Percentiles rank a stretch among this genome's conserved stretches.
phyloP scores from a whole-genome alignment of 83 land plant species.

The Picea mariana region DNA sequence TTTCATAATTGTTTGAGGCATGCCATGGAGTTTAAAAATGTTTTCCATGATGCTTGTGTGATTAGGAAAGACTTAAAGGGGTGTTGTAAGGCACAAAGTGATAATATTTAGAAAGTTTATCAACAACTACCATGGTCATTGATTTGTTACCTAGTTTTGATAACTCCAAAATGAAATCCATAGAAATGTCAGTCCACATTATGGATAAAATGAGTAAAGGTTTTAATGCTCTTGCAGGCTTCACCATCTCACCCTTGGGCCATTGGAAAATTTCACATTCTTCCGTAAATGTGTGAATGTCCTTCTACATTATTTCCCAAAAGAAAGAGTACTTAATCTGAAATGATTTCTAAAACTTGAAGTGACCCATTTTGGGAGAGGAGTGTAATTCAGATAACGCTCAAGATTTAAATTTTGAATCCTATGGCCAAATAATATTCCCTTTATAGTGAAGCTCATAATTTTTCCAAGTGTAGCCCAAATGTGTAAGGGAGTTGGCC shows the following conservation, averaged over 20 bases:
- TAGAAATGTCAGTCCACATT: background rate
- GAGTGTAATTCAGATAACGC: background rate
- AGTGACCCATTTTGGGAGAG: background rate
- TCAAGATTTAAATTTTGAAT: too few relatives aligned
- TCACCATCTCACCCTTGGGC: background rate
- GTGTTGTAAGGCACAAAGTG: background rate
- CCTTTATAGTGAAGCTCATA: too few relatives aligned
- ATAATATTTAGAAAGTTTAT: background rate
- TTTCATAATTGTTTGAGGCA: background rate
- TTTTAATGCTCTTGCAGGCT: background rate
- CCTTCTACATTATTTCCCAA: background rate
- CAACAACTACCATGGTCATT: background rate
- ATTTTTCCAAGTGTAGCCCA: too few relatives aligned
- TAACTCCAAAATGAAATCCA: background rate
- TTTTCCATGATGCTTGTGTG: background rate
- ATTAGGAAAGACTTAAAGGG: background rate
- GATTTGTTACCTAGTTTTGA: background rate
- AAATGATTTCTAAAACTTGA: background rate
- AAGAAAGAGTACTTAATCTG: background rate
- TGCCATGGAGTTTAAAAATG: background rate
- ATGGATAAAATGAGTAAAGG: background rate
- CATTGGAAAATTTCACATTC: background rate
- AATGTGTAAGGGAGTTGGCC: too few relatives aligned
- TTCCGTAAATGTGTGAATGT: background rate
- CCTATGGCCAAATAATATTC: too few relatives aligned